Conservation (phyloP, 208 protist genomes). For the Leishmania tarentolae region DNA sequence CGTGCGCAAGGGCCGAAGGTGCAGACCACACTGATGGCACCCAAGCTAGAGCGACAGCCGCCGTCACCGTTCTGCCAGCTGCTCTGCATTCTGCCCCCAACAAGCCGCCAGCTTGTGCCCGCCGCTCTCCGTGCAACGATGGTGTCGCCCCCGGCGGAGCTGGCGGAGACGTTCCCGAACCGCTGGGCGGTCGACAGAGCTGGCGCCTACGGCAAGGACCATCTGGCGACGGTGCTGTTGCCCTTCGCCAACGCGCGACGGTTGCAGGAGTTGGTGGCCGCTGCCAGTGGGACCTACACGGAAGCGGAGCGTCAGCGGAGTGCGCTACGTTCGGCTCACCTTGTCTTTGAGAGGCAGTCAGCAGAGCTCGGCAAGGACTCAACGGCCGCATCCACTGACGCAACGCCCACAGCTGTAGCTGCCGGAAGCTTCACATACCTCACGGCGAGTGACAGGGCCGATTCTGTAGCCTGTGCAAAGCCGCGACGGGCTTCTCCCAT, state of each 20-base stretch:
- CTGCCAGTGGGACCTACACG: constrained; percentile 23
- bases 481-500: not conserved
- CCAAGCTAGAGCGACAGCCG: constrained; percentile 42
- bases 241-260: constrained; percentile 66
- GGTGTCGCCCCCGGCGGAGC: constrained; percentile 34
- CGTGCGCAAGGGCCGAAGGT: constrained; percentile 32
- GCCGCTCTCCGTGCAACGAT: constrained; percentile 51
- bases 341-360: constrained; percentile 28
- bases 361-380: not conserved
- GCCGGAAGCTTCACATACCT: not conserved
- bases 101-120: constrained; percentile 56
- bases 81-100: constrained; percentile 78
- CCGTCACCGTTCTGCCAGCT: constrained; percentile 72
- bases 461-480: not conserved
- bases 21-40: constrained; percentile 33
- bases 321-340: constrained; percentile 28
- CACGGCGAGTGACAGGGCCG: not conserved
- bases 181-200: constrained; percentile 77
- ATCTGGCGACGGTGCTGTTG: constrained; percentile 70
- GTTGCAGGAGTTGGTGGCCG: constrained; percentile 42
- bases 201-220: constrained; percentile 55
- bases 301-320: constrained; percentile 39
- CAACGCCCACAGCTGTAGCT: not conserved
- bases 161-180: constrained; percentile 60
- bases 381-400: not conserved